Conservation (phyloP, 305 asterid species). For the Andrographis paniculata region DNA sequence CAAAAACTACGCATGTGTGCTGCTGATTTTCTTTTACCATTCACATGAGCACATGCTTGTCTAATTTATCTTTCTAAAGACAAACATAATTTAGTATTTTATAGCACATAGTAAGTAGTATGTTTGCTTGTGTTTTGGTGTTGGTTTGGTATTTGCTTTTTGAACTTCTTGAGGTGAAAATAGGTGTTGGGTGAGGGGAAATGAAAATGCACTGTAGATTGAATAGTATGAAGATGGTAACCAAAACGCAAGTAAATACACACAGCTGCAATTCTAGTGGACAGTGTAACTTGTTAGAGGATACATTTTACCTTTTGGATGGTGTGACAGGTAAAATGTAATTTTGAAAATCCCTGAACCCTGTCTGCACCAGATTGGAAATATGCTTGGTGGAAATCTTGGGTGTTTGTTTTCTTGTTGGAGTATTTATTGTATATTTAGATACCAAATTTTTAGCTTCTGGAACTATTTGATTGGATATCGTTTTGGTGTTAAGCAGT, state of each 20-base stretch:
- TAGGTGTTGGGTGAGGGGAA: no score
- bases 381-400: neutral
- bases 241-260: no score
- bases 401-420: neutral
- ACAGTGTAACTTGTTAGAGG: neutral
- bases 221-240: no score
- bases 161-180: no score
- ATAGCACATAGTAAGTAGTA: no score
- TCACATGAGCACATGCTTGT: neutral
- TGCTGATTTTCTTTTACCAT: neutral
- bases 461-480: neutral
- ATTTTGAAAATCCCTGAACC: neutral
- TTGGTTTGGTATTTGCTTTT: no score
- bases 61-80: neutral
- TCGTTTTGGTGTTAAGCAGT: neutral
- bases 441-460: neutral
- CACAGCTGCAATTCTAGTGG: no score
- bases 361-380: constrained; percentile 23
- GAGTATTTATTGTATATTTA: neutral
- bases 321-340: neutral
- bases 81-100: constrained; percentile 1
- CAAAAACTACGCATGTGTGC: neutral
- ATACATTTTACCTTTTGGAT: constrained; percentile 1
- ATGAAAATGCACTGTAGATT: no score
- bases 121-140: no score